A percentile compares a stretch with the other conserved stretches of the same genome.
Conservation (phyloP, 257 asterid species). For the Petunia axillaris region DNA sequence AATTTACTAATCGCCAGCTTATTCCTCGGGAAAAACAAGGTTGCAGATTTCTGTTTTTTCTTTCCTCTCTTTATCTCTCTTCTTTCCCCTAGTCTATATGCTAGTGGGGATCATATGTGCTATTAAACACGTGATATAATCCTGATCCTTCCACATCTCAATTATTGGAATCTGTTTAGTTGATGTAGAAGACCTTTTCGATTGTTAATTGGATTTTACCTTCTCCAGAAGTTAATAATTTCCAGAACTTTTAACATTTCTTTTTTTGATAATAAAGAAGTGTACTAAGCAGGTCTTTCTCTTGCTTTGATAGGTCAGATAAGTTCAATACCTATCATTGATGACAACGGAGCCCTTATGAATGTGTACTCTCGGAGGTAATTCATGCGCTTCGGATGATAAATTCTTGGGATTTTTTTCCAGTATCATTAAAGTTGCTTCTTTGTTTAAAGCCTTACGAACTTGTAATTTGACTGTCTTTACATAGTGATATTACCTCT, state of each 20-base stretch:
- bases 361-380: constrained; percentile 70
- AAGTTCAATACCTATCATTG: constrained; percentile 71
- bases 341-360: constrained; percentile 47
- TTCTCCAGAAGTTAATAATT: background rate
- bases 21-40: background rate
- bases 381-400: constrained; percentile 17
- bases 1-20: background rate
- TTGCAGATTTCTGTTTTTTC: background rate
- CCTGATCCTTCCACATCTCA: constrained; percentile 5
- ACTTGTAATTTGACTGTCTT: constrained; percentile 20
- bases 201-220: constrained; percentile 14
- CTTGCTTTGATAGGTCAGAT: constrained; percentile 52
- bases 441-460: background rate
- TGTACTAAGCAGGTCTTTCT: constrained; percentile 7
- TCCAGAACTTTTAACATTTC: background rate
- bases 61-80: background rate
- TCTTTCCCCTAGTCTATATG: constrained; percentile 4
- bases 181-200: background rate
- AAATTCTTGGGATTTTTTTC: constrained; percentile 24
- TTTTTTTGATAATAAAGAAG: background rate
- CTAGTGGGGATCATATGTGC: background rate
- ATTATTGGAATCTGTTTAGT: constrained; percentile 2
- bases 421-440: background rate
- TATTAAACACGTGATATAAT: constrained; percentile 11
- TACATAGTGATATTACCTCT: constrained; percentile 64